Evolutionary conservation across 495 filamentous ascomycete genomes (phyloP).

Genomic region (Aspergillus coremiiformis): DNA sequence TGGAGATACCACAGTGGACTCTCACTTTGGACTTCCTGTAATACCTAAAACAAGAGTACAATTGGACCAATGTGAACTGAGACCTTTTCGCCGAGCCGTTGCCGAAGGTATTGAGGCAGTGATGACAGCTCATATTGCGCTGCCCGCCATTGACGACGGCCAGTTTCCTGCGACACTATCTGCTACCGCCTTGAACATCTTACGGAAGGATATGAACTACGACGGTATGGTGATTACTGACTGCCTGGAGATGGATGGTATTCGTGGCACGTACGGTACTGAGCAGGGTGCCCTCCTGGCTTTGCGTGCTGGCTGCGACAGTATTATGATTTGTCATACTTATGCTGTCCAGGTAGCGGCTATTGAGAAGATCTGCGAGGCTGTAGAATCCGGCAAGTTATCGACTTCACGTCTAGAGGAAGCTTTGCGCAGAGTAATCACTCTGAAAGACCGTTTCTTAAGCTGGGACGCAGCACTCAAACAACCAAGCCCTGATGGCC

Average conservation of each 20-base stretch:
- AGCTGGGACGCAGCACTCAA: constrained; percentile 23
- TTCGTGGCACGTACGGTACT: constrained; percentile 40
- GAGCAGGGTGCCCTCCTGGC: constrained; percentile 42
- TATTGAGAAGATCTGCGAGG: constrained; percentile 34
- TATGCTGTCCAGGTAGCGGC: constrained; percentile 38
- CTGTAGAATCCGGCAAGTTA: constrained; percentile 32
- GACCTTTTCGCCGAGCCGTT: constrained; percentile 38
- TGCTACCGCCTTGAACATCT: constrained; percentile 26
- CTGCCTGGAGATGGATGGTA: constrained; percentile 42
- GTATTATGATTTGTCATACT: constrained; percentile 46
- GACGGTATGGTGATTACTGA: constrained; percentile 36
- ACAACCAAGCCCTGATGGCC: constrained; percentile 8
- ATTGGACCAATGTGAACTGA: constrained; percentile 33
- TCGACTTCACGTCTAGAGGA: constrained; percentile 24
- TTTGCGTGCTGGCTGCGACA: constrained; percentile 42
- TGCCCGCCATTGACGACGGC: constrained; percentile 27
- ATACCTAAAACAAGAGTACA: constrained; percentile 33
- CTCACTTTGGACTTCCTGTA: constrained; percentile 36
- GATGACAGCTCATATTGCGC: constrained; percentile 40
- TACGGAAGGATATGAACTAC: constrained; percentile 36
- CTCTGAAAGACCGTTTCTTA: constrained; percentile 31
- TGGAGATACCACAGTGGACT: constrained; percentile 38
- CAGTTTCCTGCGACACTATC: constrained; percentile 35
- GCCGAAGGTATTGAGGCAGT: constrained; percentile 36
- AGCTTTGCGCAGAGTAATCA: constrained; percentile 29